These are phyloP conservation scores for Xerocomus potaroensis DNA, from an alignment of 768 basidiomycete genomes.

Conservation along the genomic window DNA sequence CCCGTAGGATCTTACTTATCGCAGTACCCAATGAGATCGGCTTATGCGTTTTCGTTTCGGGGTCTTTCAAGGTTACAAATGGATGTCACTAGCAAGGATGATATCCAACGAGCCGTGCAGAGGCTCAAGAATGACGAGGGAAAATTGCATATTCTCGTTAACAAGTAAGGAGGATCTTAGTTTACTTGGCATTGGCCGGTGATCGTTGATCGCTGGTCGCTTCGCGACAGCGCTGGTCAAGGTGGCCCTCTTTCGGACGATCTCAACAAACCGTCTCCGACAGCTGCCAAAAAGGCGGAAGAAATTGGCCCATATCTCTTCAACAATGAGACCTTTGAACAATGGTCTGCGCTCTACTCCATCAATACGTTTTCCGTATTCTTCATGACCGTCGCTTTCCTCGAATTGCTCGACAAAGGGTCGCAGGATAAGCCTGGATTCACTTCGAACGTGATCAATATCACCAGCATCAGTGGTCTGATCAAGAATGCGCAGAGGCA, in stretches of 20 bases:
- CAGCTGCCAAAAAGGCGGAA: constrained; percentile 59
- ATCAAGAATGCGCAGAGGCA: constrained; percentile 72
- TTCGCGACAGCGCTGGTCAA: constrained; percentile 61
- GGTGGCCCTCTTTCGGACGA: constrained; percentile 59
- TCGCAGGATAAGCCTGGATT: constrained; percentile 53
- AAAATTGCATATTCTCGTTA: constrained; percentile 72
- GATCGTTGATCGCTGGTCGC: constrained; percentile 1
- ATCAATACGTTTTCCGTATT: constrained; percentile 75
- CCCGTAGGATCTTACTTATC: constrained; percentile 43
- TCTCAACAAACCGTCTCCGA: constrained; percentile 50
- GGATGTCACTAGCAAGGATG: constrained; percentile 68
- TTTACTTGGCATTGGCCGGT: neutral
- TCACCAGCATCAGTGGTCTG: constrained; percentile 72
- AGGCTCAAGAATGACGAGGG: constrained; percentile 42
- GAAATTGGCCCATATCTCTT: constrained; percentile 68
- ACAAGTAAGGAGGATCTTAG: too few species aligned
- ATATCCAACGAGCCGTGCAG: constrained; percentile 55
- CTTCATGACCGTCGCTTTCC: constrained; percentile 72
- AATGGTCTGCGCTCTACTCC: constrained; percentile 57
- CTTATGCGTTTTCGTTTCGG: neutral
- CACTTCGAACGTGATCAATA: constrained; percentile 68
- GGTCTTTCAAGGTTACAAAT: constrained; percentile 47
- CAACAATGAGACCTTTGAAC: constrained; percentile 56
- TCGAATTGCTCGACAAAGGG: constrained; percentile 71
- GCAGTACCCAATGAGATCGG: neutral